Base-by-base conservation (phyloP, 441 rosid species). In the Erodium moschatum region DNA sequence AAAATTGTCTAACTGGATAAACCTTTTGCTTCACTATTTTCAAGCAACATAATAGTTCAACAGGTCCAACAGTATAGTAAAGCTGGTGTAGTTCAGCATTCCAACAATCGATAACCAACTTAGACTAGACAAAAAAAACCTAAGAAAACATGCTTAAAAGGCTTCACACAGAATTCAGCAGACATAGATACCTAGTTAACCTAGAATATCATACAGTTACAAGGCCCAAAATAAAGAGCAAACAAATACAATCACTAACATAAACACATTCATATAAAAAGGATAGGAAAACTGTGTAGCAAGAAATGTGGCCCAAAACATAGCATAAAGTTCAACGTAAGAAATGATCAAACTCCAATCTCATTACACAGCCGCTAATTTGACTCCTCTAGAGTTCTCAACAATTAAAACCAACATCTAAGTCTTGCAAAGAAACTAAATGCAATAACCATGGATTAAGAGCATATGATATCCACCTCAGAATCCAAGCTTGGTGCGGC, bases 361-460 rank as follows among this genome's bases (percentile, higher is more conserved):
- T 15, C 61, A 54, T 54, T 54, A 54, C 61, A 54, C n/a, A 16
- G 16, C 61, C 61, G 5, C 61, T 54, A 54, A 54, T 5, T 15
- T 15, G 24, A 65, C 44, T 13, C 42, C 7, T 40, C 38, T 50
- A 8, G 35, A 24, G 40, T 24, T 69, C 64, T 54, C 62, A 61
- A 63, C 38, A 66, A 67, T 19, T 42, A 69, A 54, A 18, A 42
- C 8, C 35, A 56, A 66, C 40, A 62, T 16, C 19, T 1, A 74
- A 66, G 72, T 75, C 63, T 61, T 13, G 50, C 38, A 20, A 58
- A 69, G 62, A 67, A 64, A 19, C 70, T 54, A 48, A 64, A 38
- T 65, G 33, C 27, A 54, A 68, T 38, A n/a, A 11, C 64, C 12
- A 19, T 24, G 58, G 11, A 21, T 18, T 33, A 13, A 33, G 42